Conservation (phyloP, 2,329 filamentous ascomycete genomes). For the Claviceps maximensis region DNA sequence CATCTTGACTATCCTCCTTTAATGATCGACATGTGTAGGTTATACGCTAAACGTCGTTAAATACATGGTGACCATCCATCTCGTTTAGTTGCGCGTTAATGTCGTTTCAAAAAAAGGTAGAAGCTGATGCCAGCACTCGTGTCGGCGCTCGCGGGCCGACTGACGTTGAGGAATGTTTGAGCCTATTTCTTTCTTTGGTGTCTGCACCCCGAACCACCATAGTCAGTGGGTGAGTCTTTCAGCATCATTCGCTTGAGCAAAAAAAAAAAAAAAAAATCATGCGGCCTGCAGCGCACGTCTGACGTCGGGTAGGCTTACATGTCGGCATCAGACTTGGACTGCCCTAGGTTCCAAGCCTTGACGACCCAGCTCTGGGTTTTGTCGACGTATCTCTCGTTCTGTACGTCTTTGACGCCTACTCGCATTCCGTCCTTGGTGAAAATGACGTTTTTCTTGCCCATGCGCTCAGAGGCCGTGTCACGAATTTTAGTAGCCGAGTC, state of each 20-base stretch:
- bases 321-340: slow-evolving; percentile 12
- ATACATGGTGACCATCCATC: background rate
- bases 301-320: slow-evolving; percentile 8
- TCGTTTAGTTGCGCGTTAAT: background rate
- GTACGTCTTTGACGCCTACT: slow-evolving; percentile 56
- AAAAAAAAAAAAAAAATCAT: no score
- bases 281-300: background rate
- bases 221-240: background rate
- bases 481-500: slow-evolving; percentile 53
- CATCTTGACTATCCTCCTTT: background rate
- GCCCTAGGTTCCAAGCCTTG: slow-evolving; percentile 50
- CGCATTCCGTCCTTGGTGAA: slow-evolving; percentile 64
- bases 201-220: background rate
- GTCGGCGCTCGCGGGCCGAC: background rate
- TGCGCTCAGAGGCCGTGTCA: slow-evolving; percentile 50
- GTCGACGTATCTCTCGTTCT: slow-evolving; percentile 59
- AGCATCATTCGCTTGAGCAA: background rate
- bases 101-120: background rate
- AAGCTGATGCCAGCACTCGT: no score
- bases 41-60: no score
- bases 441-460: slow-evolving; percentile 62
- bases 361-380: slow-evolving; percentile 56
- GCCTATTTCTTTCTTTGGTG: slow-evolving; percentile 6
- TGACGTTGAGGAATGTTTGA: background rate
- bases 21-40: background rate